Evolutionary conservation across 768 basidiomycete genomes (phyloP), one percentile per base, ranked within the genome.

Genomic region (Kwoniella sp.): DNA sequence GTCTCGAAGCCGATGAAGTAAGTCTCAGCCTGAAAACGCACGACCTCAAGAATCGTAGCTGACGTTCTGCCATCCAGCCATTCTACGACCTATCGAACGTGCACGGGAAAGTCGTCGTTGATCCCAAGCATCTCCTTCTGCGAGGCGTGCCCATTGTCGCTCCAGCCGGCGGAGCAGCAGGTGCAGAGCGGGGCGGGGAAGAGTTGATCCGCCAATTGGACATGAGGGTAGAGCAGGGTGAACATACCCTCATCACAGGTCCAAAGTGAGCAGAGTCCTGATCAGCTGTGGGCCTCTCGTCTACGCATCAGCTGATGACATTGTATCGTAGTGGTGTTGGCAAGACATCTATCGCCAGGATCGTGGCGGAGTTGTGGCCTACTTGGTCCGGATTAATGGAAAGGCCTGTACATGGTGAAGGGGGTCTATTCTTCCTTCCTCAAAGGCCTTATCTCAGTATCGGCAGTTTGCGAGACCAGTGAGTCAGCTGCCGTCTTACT

Each of bases 171-270:
- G 79, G 78, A 19, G 60, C 68, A 8, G 80, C 80, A 1, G 81
- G 81, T 4, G 76, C 80, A 0, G 74, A 76, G 30, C 58, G 79
- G 54, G 80, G 81, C 55, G 76, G 80, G 51, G 76, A 79, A 60
- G 85, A 86, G 2, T 84, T 97, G 29, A 88, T 96, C 36, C 84
- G 84, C 53, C 85, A 87, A 52, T 83, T 96, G 22, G 87, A 83
- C 47, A 74, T 96, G 26, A 77, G 81, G 9, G 83, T 96, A 58
- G 76, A 80, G 58, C 70, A 77, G 22, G 90, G 90, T 1, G 90
- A 95, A 80, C 93, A 96, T 73, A 82, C 94, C 7, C 90, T 96
- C 86, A 91, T 96, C 68, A 94, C 92, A 0, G 94, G 93, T 1
- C 88, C 88, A 58, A 81, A 81, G 77, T 80, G 49, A 67, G 79